Evolutionary conservation across 116 monocot species (phyloP), one percentile per base, ranked within the genome.

Genomic region (Posidonia oceanica): DNA sequence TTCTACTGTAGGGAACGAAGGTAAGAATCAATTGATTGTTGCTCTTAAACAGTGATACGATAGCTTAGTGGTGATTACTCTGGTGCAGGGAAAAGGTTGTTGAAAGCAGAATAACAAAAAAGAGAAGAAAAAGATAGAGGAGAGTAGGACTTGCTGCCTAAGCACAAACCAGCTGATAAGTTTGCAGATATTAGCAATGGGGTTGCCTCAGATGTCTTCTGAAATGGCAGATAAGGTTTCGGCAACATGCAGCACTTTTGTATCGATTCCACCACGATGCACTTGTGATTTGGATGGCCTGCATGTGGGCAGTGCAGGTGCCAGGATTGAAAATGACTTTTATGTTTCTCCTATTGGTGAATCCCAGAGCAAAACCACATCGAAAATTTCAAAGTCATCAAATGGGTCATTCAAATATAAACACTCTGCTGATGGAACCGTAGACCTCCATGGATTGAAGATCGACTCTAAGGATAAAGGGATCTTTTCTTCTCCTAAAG

Each of bases 191-290:
- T 67, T 67, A 55, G 60, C 59, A 68, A 96, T 91, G 91, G 91
- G 91, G 4, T 80, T 96, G 54, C 87, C 87, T 78, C 91, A 96
- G 62, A 4, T 84, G 11, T 52, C 86, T 39, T 55, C 80, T 2
- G 75, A 81, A 72, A 59, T 68, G 57, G 56, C 69, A 58, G 77
- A 81, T 66, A 88, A 81, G 66, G 68, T 63, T 17, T 64, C 81
- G 23, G 68, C 73, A 54, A 55, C 83, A 40, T 12, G 44, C 61
- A 78, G 78, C 73, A 80, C 81, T 18, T 75, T 76, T 72, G 80
- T 71, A 14, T 82, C 87, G 38, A 60, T 70, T 36, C 75, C 81
- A 38, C 74, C 82, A 71, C 76, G 48, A 16, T 83, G 73, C 51
- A 83, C 66, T 69, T 80, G 69, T 78, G 74, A 83, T 70, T 69